Evolutionary conservation across 805 yeast species (phyloP).

Genomic region (Wickerhamiella spandovensis): DNA sequence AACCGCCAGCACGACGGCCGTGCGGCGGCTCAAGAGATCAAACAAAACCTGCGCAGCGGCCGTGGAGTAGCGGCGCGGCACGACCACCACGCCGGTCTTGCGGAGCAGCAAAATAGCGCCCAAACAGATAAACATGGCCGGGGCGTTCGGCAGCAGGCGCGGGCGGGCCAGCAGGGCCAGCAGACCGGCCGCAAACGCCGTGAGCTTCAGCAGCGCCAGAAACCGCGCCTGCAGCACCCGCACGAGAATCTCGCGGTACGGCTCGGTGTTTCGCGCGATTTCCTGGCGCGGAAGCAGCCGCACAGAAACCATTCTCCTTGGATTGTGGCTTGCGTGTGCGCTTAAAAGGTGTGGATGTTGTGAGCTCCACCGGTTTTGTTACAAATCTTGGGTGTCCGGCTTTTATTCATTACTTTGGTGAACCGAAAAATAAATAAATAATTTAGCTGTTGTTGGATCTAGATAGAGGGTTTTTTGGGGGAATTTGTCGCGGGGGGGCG

Average conservation of each 20-base stretch:
- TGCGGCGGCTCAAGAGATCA: neutral
- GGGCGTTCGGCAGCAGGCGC: neutral
- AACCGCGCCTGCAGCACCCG: slow-evolving; percentile 8
- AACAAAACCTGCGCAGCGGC: neutral
- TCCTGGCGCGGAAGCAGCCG: slow-evolving; percentile 13
- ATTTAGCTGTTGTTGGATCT: no score
- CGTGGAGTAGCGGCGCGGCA: neutral
- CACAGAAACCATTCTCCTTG: slow-evolving; percentile 5
- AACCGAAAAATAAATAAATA: no score
- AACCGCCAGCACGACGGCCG: neutral
- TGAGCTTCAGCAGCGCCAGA: neutral
- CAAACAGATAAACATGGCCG: neutral
- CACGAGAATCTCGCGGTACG: slow-evolving; percentile 8
- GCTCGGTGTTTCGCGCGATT: slow-evolving; percentile 7
- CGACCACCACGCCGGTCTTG: neutral
- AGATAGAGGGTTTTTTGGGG: no score
- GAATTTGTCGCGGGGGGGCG: no score
- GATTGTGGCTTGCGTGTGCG: no score
- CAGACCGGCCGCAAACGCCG: neutral
- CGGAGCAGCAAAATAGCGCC: neutral
- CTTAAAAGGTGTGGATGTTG: no score
- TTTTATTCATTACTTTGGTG: no score
- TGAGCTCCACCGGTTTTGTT: no score
- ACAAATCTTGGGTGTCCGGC: no score
- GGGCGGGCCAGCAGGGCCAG: neutral